These are phyloP conservation scores for Trifolium pratense DNA, from an alignment of 306 rosid species.

Conservation along the genomic window DNA sequence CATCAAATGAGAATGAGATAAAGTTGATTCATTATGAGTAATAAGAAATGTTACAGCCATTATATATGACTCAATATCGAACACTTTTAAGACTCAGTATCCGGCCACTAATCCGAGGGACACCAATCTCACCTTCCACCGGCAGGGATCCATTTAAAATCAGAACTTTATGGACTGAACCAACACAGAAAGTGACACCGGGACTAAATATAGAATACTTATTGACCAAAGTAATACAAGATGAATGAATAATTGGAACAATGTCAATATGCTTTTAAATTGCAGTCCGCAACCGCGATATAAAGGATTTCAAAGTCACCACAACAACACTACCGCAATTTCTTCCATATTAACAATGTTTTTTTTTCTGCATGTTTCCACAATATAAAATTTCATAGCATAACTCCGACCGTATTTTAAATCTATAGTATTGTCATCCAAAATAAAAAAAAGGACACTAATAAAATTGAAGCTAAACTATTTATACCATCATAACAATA, in stretches of 20 bases:
- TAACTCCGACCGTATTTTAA: neutral
- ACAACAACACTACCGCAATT: neutral
- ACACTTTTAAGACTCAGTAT: no score
- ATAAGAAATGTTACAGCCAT: neutral
- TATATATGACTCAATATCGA: neutral
- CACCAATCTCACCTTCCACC: no score
- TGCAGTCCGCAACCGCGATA: neutral
- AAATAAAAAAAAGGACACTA: neutral
- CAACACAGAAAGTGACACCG: no score
- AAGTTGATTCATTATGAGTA: no score
- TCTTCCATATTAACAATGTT: neutral
- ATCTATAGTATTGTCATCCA: neutral
- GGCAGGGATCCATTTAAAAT: no score
- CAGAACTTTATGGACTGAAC: no score
- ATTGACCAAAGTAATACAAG: slow-evolving; percentile 7
- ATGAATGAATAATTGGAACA: neutral
- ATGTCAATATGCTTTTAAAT: neutral
- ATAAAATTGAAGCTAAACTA: slow-evolving; percentile 15
- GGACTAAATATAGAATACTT: no score
- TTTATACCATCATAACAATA: slow-evolving; percentile 6
- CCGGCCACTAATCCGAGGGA: no score
- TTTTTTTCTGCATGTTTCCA: neutral
- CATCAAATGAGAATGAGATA: neutral
- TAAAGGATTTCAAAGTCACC: neutral
- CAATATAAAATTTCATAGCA: neutral